Percentiles rank a stretch among this genome's conserved stretches.
phyloP scores from a whole-genome alignment of 1,284 basidiomycete genomes.

The Leccinum laetum region DNA sequence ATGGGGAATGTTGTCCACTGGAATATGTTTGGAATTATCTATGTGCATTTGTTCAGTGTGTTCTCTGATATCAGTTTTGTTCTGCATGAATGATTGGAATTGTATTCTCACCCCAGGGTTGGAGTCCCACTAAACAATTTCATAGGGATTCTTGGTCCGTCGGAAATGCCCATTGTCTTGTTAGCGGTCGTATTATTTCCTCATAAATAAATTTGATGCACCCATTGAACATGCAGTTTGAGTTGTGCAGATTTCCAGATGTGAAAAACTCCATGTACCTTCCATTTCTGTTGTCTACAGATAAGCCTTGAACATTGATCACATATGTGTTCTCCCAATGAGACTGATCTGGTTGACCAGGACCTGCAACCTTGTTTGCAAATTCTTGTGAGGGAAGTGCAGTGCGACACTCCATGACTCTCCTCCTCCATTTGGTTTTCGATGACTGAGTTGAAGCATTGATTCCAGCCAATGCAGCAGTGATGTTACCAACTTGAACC shows the following conservation, averaged over 20 bases:
- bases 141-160: too few species aligned
- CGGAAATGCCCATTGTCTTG: too few species aligned
- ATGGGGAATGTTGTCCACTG: too few species aligned
- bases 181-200: too few species aligned
- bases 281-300: neutral
- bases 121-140: too few species aligned
- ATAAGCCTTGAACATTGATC: neutral
- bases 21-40: too few species aligned
- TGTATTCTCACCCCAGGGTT: too few species aligned
- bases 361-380: neutral
- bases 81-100: too few species aligned
- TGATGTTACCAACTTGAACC: neutral
- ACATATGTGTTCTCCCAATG: neutral
- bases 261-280: neutral
- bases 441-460: neutral
- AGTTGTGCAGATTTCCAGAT: too few species aligned
- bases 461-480: neutral
- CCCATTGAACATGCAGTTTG: neutral
- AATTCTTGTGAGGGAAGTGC: neutral
- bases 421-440: neutral
- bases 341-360: neutral
- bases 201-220: neutral
- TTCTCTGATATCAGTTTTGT: too few species aligned
- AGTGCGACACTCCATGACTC: neutral
- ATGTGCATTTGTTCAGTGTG: too few species aligned